Conservation (phyloP, 768 basidiomycete species). For the Trametes sanguinea region DNA sequence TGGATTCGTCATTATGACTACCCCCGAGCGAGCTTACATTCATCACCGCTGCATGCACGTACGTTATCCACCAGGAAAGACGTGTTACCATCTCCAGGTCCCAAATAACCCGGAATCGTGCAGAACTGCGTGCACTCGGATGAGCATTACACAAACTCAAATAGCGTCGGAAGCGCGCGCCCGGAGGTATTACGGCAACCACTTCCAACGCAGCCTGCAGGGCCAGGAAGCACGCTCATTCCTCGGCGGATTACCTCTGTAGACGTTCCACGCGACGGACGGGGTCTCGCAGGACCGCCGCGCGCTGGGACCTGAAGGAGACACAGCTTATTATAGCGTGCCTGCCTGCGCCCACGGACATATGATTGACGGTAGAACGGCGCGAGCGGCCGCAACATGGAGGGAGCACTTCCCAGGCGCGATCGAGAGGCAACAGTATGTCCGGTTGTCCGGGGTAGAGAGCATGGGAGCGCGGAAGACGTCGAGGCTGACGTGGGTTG, state of each 20-base stretch:
- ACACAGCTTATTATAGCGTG: constrained; percentile 1
- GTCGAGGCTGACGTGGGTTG: background rate
- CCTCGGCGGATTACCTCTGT: constrained; percentile 15
- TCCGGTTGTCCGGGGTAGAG: background rate
- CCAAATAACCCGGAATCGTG: too few relatives aligned
- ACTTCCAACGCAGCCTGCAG: background rate
- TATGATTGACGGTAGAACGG: constrained; percentile 7
- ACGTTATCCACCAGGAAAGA: too few relatives aligned
- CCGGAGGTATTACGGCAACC: constrained; percentile 24
- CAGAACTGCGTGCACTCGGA: background rate
- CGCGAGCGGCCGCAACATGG: background rate
- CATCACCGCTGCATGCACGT: background rate
- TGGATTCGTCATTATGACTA: too few relatives aligned
- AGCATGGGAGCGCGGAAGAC: background rate
- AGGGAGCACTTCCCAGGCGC: background rate
- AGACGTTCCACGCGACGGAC: background rate
- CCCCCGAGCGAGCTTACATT: too few relatives aligned
- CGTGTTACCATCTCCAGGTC: too few relatives aligned
- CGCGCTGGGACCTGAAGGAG: background rate
- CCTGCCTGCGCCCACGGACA: constrained; percentile 2
- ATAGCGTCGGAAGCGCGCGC: constrained; percentile 12
- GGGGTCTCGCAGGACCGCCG: background rate
- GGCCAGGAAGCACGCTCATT: constrained; percentile 14
- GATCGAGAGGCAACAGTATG: background rate
- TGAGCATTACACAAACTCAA: constrained; percentile 6